A percentile compares a stretch with the other conserved stretches of the same genome.
Evolutionary conservation across 192 early-diverging fungal species (phyloP).

Genomic region (Chytriomyces confervae): DNA sequence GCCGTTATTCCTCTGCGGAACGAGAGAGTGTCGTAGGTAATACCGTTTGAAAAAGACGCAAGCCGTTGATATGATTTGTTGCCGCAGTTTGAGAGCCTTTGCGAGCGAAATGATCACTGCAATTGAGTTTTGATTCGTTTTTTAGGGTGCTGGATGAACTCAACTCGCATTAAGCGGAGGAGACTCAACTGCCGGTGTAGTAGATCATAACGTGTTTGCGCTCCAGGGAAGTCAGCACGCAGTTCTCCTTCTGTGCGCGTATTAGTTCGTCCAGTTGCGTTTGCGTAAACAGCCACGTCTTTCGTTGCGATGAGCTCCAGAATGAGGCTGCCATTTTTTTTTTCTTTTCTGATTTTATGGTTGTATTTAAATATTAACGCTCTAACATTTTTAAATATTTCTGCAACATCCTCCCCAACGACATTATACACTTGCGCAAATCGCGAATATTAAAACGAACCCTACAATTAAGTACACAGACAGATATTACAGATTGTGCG

Average conservation of each 20-base stretch:
- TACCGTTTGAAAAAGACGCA: slow-evolving; percentile 89
- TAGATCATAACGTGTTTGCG: not conserved
- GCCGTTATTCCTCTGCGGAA: not conserved
- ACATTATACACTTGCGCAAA: not conserved
- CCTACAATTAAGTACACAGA: not conserved
- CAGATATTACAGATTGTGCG: no score
- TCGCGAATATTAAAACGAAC: not conserved
- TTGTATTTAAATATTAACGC: no score
- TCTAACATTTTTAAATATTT: no score
- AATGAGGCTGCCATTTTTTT: slow-evolving; percentile 28
- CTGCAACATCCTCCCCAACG: not conserved
- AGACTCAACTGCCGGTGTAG: slow-evolving; percentile 7
- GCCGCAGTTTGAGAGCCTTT: slow-evolving; percentile 42
- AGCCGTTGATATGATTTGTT: slow-evolving; percentile 84
- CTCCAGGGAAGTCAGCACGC: not conserved
- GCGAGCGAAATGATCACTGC: slow-evolving; percentile 13
- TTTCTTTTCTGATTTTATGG: not conserved
- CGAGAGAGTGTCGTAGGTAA: slow-evolving; percentile 56
- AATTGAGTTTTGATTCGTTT: not conserved
- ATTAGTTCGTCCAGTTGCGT: not conserved
- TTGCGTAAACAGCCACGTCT: slow-evolving; percentile 22
- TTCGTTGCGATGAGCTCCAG: slow-evolving; percentile 24
- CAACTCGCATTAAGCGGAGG: not conserved
- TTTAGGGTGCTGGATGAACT: not conserved
- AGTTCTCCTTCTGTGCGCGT: not conserved